Evolutionary conservation across 2,329 filamentous ascomycete species (phyloP).

Genomic region (Fusarium praegraminearum): DNA sequence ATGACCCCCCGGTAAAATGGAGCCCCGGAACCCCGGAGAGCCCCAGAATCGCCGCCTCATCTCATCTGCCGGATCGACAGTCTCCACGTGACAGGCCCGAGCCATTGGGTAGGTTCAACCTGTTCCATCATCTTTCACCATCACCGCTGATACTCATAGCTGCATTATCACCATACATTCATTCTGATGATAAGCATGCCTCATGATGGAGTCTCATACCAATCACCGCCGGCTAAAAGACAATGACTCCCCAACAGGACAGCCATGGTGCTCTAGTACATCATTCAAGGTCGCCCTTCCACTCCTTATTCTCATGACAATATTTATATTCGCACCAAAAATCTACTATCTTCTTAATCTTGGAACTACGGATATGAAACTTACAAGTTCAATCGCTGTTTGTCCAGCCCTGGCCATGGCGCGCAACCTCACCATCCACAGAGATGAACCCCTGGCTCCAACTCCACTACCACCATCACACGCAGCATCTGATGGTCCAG

Average conservation of each 20-base stretch:
- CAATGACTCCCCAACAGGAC: background rate
- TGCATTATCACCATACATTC: background rate
- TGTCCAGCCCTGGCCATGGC: constrained; percentile 36
- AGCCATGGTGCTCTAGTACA: constrained; percentile 27
- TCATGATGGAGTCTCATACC: constrained; percentile 14
- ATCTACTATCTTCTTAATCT: constrained; percentile 20
- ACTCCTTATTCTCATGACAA: constrained; percentile 31
- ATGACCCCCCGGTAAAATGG: constrained; percentile 19
- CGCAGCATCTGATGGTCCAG: constrained; percentile 50
- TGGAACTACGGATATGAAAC: constrained; percentile 31
- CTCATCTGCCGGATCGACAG: constrained; percentile 17
- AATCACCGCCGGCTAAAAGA: background rate
- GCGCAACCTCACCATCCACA: constrained; percentile 53
- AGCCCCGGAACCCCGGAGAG: constrained; percentile 3
- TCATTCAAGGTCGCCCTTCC: constrained; percentile 34
- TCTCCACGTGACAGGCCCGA: constrained; percentile 34
- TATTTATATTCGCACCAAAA: constrained; percentile 33
- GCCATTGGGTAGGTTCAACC: constrained; percentile 22
- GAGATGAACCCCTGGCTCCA: constrained; percentile 50
- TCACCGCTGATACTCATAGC: background rate
- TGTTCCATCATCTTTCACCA: background rate
- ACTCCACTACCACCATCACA: constrained; percentile 53
- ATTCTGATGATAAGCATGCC: constrained; percentile 15
- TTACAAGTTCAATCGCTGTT: constrained; percentile 31
- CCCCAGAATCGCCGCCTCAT: background rate